Evolutionary conservation across 768 basidiomycete genomes (phyloP).

Genomic region (Agrocybe chaxingu): DNA sequence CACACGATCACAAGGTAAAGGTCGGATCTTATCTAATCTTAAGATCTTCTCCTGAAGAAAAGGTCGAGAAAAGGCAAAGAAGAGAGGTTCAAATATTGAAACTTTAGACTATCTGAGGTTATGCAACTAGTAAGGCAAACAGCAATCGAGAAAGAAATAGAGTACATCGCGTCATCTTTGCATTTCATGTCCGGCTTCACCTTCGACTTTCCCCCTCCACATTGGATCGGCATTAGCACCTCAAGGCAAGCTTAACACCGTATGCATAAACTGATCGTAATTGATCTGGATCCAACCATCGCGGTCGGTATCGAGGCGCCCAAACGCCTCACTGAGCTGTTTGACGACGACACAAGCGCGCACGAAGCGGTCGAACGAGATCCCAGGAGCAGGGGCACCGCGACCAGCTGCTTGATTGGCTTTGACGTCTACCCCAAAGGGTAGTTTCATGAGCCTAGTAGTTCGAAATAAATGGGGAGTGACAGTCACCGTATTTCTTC

Average conservation of each 20-base stretch:
- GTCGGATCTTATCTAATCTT: too few relatives aligned
- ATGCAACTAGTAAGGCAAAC: neutral
- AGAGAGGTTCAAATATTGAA: too few relatives aligned
- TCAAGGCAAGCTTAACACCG: constrained; percentile 63
- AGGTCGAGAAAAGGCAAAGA: too few relatives aligned
- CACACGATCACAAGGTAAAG: too few relatives aligned
- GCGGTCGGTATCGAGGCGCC: constrained; percentile 57
- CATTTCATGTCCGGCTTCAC: neutral
- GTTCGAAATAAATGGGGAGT: neutral
- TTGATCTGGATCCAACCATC: constrained; percentile 74
- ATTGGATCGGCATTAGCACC: neutral
- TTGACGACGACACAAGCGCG: constrained; percentile 82
- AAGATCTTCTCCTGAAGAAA: too few relatives aligned
- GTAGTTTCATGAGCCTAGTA: constrained; percentile 29
- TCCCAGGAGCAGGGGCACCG: constrained; percentile 44
- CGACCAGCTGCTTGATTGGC: constrained; percentile 37
- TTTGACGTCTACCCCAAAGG: constrained; percentile 52
- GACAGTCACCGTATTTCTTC: constrained; percentile 70
- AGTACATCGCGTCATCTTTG: neutral
- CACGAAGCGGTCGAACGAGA: constrained; percentile 85
- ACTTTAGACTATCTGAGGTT: too few relatives aligned
- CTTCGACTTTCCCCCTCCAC: neutral
- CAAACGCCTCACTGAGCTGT: constrained; percentile 73
- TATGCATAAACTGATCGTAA: constrained; percentile 71
- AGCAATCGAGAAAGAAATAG: constrained; percentile 1